Evolutionary conservation across 2,329 filamentous ascomycete genomes (phyloP), one percentile per base, ranked within the genome.

Genomic region (Epichloe brachyelytri): DNA sequence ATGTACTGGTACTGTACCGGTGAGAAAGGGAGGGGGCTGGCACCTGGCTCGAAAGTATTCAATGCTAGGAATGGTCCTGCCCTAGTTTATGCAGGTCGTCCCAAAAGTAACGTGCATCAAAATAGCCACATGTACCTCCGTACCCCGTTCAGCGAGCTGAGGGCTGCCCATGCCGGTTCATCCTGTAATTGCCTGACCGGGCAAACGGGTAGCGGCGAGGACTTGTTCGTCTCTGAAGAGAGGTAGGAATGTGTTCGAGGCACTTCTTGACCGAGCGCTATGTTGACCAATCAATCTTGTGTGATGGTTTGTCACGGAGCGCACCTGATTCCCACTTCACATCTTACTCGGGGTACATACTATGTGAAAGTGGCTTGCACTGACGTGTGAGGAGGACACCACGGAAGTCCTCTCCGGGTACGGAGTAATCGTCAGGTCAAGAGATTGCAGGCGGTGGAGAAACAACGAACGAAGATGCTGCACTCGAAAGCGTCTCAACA

Each of bases 251-350:
- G 33, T 34, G 40, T 50, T 36, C 37, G 30, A 48, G 12, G 30
- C 46, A 47, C 36, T 5, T 43, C 47, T 52, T 52, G 51, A 49
- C 51, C 46, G 51, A 44, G 19, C 40, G 50, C 40, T 30, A 44
- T 33, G 33, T 19, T 49, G 44, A 12, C 51, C 43, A 50, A 46
- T 40, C 43, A 50, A 46, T 40, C 48, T 47, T 41, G 45, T 43
- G 22, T 38, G 15, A 45, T 51, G 44, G 51, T 48, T 46, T 44
- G 51, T 38, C 48, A 22, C 26, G 36, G 30, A 36, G 34, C 44
- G 40, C 26, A 45, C 51, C 41, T 33, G 40, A 38, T 26, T 47
- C 43, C 37, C 43, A 40, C 36, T 20, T 12, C 44, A 36, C 26
- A 33, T 19, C 22, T 19, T 17, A 30, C 43, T 30, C 20, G 37